phyloP scores from a whole-genome alignment of 2,329 filamentous ascomycete genomes.

The Penicillium fuscoglaucum region DNA sequence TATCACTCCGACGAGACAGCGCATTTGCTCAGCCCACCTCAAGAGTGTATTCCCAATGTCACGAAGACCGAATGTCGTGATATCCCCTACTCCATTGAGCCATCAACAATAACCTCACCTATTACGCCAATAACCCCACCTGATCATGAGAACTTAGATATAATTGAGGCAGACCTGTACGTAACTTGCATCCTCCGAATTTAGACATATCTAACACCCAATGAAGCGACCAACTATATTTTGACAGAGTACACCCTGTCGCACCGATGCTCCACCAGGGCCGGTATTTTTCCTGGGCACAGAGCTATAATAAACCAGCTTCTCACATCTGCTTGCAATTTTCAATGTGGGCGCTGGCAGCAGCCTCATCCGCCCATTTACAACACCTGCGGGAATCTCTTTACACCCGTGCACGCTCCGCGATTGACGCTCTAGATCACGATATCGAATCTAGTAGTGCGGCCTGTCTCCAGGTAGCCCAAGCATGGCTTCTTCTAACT shows the following conservation, averaged over 20 bases:
- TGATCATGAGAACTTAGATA: neutral
- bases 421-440: conserved; percentile 8
- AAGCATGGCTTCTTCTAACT: conserved; percentile 41
- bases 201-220: neutral
- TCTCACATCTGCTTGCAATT: conserved; percentile 34
- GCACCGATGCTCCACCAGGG: conserved; percentile 32
- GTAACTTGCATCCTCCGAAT: neutral
- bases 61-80: neutral
- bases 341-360: conserved; percentile 42
- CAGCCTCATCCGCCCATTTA: conserved; percentile 36
- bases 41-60: neutral
- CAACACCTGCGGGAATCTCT: conserved; percentile 28
- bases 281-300: conserved; percentile 32
- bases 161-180: conserved; percentile 8
- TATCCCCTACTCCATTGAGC: neutral
- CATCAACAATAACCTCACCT: neutral
- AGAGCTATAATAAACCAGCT: conserved; percentile 16
- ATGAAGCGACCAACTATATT: conserved; percentile 33
- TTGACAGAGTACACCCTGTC: conserved; percentile 34
- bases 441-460: neutral
- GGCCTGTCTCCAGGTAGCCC: conserved; percentile 18
- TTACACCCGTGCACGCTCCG: conserved; percentile 27
- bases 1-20: neutral
- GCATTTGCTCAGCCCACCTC: neutral
- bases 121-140: neutral